These are phyloP conservation scores for Pseudodiploospora longispora DNA, from an alignment of 2,329 filamentous ascomycete species.

Conservation along the genomic window DNA sequence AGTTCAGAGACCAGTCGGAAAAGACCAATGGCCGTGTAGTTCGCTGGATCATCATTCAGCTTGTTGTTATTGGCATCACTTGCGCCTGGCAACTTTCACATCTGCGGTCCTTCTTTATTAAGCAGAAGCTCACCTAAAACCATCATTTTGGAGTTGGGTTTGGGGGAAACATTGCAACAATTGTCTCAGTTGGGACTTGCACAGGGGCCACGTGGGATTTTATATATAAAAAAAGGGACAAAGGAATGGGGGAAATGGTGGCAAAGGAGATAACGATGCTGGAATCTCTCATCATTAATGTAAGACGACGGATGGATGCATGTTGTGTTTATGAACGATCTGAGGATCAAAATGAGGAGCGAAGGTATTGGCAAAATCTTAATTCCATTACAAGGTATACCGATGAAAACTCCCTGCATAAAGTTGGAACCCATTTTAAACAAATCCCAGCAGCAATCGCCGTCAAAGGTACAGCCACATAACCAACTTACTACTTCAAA, in stretches of 20 bases:
- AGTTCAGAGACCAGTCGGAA: slow-evolving; percentile 97
- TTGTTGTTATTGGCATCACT: slow-evolving; percentile 73
- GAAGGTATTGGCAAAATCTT: slow-evolving; percentile 16
- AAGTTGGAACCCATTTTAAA: slow-evolving; percentile 10
- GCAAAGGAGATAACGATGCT: background rate
- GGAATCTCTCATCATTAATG: slow-evolving; percentile 1
- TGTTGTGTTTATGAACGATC: background rate
- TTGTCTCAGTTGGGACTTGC: background rate
- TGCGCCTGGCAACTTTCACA: slow-evolving; percentile 98
- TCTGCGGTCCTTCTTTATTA: slow-evolving; percentile 96
- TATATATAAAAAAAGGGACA: too few relatives aligned
- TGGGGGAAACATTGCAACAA: slow-evolving; percentile 2
- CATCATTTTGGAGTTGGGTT: background rate
- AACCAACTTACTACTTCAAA: background rate
- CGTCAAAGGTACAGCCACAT: slow-evolving; percentile 1
- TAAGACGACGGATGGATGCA: background rate
- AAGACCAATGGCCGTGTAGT: slow-evolving; percentile 85
- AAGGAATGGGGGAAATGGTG: background rate
- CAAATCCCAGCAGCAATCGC: slow-evolving; percentile 6
- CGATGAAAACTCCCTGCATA: slow-evolving; percentile 23
- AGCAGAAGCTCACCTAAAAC: slow-evolving; percentile 87
- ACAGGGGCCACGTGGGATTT: too few relatives aligned
- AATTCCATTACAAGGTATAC: slow-evolving; percentile 27
- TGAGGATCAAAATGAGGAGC: background rate
- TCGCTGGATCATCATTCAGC: slow-evolving; percentile 87